Base-by-base conservation (phyloP, 768 basidiomycete species). In the Chiua virens region DNA sequence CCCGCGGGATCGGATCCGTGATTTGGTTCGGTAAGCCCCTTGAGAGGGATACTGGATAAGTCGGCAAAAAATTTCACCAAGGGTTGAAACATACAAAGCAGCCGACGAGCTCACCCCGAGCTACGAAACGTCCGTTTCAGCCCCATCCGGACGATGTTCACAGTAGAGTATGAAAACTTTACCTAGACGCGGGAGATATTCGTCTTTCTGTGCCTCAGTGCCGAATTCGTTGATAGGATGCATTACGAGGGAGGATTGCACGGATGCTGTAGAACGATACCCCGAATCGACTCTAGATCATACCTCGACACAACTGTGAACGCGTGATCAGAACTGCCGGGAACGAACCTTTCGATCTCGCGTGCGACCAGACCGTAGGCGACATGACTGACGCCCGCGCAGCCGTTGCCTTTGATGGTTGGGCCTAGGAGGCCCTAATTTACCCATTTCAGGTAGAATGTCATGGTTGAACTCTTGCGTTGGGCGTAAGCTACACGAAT, bases 231-330 rank as follows among this genome's bases (percentile, higher is more conserved):
- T 72, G 58, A 92, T 90, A 9, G 87, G 94, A 63, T 96, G 92
- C 95, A 99, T 99, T 13, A 96, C 92, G 23, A 99, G 81, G 18
- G 92, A 95, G 1, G 90, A 92, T 68, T 98, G 96, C 4, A 98
- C 96, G 17, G 94, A 97, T 55, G 93, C 85, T 4, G 86, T 95
- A 5, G 92, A 95, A 22, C 96, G 89, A 64, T 97, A 98, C 0
- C 96, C 96, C 3, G 95, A 98, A 66, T 99, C 96, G 35, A 98
- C 85, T 55, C 95, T 93, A 59, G 15, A 45, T 52, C 50, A 30
- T 30, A 11, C 2, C 30, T 30, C 30, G 13, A 30, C 30, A 30
- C 13, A 18, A 8, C 5, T 40, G 38, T 23, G 17, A 37, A 35
- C 36, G 37, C 22, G 42, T 10, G 20, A 21, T 13, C 9, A 14